A percentile compares a stretch with the other conserved stretches of the same genome.
phyloP scores from a whole-genome alignment of 225 moss, liverwort and hornwort genomes.

The Marchantia polymorpha region DNA sequence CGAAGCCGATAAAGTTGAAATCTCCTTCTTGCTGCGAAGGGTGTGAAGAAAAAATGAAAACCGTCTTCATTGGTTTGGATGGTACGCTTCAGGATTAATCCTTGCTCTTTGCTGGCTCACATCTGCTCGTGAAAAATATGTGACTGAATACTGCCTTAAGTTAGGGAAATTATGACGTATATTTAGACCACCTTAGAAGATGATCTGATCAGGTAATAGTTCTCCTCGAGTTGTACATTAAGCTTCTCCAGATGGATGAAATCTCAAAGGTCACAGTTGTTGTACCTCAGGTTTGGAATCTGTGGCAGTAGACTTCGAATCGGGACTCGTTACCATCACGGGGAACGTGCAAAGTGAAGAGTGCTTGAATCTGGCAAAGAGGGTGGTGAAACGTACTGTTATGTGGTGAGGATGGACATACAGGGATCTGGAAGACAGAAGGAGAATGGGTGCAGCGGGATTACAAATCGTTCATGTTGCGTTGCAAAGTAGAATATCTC shows the following conservation, averaged over 20 bases:
- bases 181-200: too few species aligned
- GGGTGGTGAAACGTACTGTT: slow-evolving; percentile 29
- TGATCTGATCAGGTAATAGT: too few species aligned
- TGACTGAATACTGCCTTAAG: too few species aligned
- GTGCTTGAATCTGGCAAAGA: slow-evolving; percentile 32
- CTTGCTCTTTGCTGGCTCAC: not conserved
- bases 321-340: slow-evolving; percentile 29
- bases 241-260: not conserved
- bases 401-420: slow-evolving; percentile 3
- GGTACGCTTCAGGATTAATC: slow-evolving; percentile 12
- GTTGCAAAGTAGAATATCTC: too few species aligned
- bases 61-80: slow-evolving; percentile 21
- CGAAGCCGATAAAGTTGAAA: slow-evolving; percentile 37
- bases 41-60: slow-evolving; percentile 23
- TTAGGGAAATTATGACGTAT: too few species aligned
- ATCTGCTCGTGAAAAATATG: too few species aligned
- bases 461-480: too few species aligned
- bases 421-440: too few species aligned
- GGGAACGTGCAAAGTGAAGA: slow-evolving; percentile 43
- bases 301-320: slow-evolving; percentile 16
- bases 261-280: not conserved
- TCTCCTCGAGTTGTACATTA: not conserved
- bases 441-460: too few species aligned
- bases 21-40: slow-evolving; percentile 38
- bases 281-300: slow-evolving; percentile 39